phyloP scores from a whole-genome alignment of 192 early-diverging fungal species.

The Pilaira anomala region DNA sequence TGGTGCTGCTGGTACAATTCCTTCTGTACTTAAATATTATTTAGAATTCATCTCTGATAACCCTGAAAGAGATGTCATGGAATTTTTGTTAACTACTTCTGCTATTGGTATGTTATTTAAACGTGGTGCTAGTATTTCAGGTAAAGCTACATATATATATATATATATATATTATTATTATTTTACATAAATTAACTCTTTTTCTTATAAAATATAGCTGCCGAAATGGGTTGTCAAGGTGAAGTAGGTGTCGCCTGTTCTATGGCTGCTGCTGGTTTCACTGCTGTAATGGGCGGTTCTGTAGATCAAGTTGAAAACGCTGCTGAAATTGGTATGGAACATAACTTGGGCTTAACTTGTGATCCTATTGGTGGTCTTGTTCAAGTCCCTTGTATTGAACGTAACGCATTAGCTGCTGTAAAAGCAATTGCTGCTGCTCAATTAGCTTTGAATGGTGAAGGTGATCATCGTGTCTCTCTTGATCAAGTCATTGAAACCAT shows the following conservation, averaged over 20 bases:
- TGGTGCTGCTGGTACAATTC: conserved; percentile 92
- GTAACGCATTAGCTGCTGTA: conserved; percentile 91
- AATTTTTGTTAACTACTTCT: conserved; percentile 87
- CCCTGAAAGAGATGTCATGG: conserved; percentile 80
- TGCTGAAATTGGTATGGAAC: conserved; percentile 96
- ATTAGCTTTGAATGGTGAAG: conserved; percentile 91
- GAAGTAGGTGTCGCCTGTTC: conserved; percentile 97
- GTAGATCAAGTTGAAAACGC: conserved; percentile 90
- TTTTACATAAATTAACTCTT: background rate
- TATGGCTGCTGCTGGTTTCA: conserved; percentile 93
- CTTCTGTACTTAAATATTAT: conserved; percentile 92
- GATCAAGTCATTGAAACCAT: conserved; percentile 96
- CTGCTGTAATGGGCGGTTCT: conserved; percentile 94
- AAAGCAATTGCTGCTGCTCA: conserved; percentile 96
- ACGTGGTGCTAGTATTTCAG: conserved; percentile 86
- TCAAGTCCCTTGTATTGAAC: conserved; percentile 94
- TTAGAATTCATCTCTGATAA: conserved; percentile 88
- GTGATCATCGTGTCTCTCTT: conserved; percentile 83
- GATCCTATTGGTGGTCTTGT: conserved; percentile 92
- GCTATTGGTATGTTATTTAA: conserved; percentile 99
- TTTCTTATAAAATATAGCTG: conserved; percentile 38
- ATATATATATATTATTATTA: background rate
- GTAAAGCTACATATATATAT: background rate
- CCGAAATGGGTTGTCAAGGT: conserved; percentile 97
- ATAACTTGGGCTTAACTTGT: conserved; percentile 80